A percentile compares a stretch with the other conserved stretches of the same genome.
Conservation (phyloP, 192 early-diverging fungal species). For the Umbelopsis sp. region DNA sequence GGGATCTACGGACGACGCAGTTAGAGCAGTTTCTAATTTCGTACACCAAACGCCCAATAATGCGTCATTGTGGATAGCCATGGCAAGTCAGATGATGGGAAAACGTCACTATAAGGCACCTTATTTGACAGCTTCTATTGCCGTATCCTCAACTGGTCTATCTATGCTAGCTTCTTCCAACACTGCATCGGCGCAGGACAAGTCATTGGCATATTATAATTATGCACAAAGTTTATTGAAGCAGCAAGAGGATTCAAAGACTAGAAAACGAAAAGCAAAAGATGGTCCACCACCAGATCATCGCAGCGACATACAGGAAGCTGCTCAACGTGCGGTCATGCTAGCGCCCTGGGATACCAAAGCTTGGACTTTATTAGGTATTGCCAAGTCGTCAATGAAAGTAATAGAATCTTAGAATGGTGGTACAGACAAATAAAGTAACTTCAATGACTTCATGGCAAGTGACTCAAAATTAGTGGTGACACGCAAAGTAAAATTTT, state of each 20-base stretch:
- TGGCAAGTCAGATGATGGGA: slow-evolving; percentile 44
- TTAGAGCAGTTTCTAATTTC: slow-evolving; percentile 39
- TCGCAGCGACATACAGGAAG: slow-evolving; percentile 13
- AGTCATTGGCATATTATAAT: slow-evolving; percentile 40
- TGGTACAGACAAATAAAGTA: background rate
- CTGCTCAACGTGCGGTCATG: slow-evolving; percentile 45
- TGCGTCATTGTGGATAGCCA: slow-evolving; percentile 38
- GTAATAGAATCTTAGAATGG: slow-evolving; percentile 4
- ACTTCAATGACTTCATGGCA: background rate
- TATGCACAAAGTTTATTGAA: slow-evolving; percentile 39
- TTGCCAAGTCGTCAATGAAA: slow-evolving; percentile 13
- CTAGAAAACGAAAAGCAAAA: slow-evolving; percentile 30
- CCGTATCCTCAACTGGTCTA: slow-evolving; percentile 40
- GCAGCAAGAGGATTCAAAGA: slow-evolving; percentile 40
- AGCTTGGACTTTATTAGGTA: slow-evolving; percentile 46
- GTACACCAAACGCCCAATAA: slow-evolving; percentile 44
- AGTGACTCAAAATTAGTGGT: background rate
- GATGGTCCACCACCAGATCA: slow-evolving; percentile 23
- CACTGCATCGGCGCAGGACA: slow-evolving; percentile 31
- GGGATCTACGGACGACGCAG: slow-evolving; percentile 27
- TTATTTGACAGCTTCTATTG: slow-evolving; percentile 24
- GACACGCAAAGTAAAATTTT: no score
- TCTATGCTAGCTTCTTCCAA: slow-evolving; percentile 24
- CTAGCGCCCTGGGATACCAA: slow-evolving; percentile 46
- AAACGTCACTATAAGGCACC: slow-evolving; percentile 13